Evolutionary conservation across 345 rosid genomes (phyloP).

Genomic region (Streptanthus diversifolius): DNA sequence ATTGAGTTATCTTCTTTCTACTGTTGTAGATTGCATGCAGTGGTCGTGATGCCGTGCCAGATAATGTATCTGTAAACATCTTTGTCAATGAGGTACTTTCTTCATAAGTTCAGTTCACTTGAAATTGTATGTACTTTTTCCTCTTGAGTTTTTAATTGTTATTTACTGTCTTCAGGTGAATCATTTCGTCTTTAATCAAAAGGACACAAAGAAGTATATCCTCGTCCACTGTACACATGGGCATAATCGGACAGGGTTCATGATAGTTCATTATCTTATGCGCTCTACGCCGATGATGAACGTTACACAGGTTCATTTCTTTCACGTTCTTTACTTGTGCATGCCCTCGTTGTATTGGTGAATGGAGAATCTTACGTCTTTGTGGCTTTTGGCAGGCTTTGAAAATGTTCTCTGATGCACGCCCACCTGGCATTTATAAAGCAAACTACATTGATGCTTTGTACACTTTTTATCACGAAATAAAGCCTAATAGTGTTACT

Average conservation of each 20-base stretch:
- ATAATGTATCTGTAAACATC: slow-evolving; percentile 70
- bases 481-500: slow-evolving; percentile 54
- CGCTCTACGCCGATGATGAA: slow-evolving; percentile 61
- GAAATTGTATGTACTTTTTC: not conserved
- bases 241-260: slow-evolving; percentile 94
- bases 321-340: not conserved
- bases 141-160: not conserved
- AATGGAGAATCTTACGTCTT: not conserved
- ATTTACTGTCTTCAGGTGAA: slow-evolving; percentile 47
- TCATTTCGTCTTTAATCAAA: slow-evolving; percentile 64
- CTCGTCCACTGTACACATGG: slow-evolving; percentile 99
- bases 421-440: slow-evolving; percentile 98
- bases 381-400: slow-evolving; percentile 56
- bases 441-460: slow-evolving; percentile 77
- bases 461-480: slow-evolving; percentile 80
- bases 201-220: slow-evolving; percentile 57
- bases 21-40: slow-evolving; percentile 67
- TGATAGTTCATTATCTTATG: slow-evolving; percentile 92
- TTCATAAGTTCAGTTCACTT: not conserved
- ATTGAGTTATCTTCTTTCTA: slow-evolving; percentile 12
- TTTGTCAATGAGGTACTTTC: slow-evolving; percentile 74
- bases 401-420: slow-evolving; percentile 66
- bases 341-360: not conserved
- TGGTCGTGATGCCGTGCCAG: slow-evolving; percentile 91
- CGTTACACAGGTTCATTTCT: slow-evolving; percentile 61